Percentiles rank a stretch among this genome's conserved stretches.
phyloP scores from a whole-genome alignment of 306 rosid genomes.

The Gastrolobium bilobum region DNA sequence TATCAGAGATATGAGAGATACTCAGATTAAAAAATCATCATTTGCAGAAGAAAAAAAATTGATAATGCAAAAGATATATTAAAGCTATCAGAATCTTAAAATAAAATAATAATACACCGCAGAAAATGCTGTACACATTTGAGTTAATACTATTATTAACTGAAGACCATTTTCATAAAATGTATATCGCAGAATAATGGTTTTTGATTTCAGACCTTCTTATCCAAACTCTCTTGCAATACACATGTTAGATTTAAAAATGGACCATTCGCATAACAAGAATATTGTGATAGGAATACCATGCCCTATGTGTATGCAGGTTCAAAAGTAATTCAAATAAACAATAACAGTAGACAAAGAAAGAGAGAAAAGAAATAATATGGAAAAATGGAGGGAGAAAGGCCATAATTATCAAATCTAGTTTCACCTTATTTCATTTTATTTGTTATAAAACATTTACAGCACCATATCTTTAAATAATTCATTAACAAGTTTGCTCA shows the following conservation, averaged over 20 bases:
- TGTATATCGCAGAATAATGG: background rate
- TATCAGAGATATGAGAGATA: background rate
- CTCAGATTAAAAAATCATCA: background rate
- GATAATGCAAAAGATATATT: background rate
- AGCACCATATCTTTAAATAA: background rate
- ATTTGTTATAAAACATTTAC: background rate
- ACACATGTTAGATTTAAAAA: slow-evolving; percentile 3
- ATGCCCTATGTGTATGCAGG: background rate
- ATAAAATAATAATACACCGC: background rate
- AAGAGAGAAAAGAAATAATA: background rate
- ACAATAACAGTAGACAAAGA: background rate
- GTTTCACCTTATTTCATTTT: background rate
- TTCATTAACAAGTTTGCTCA: background rate
- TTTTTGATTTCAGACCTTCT: background rate
- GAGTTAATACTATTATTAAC: background rate
- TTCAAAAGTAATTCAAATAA: background rate
- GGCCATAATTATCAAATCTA: background rate
- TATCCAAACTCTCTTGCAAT: background rate
- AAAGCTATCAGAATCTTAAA: background rate
- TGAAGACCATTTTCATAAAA: background rate
- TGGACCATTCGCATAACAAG: background rate
- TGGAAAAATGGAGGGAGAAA: background rate
- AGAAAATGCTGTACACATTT: background rate
- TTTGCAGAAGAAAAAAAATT: background rate
- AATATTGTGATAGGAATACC: background rate